Evolutionary conservation across 192 early-diverging fungal genomes (phyloP), one percentile per base, ranked within the genome.

Genomic region (Backusella mclennaniae): DNA sequence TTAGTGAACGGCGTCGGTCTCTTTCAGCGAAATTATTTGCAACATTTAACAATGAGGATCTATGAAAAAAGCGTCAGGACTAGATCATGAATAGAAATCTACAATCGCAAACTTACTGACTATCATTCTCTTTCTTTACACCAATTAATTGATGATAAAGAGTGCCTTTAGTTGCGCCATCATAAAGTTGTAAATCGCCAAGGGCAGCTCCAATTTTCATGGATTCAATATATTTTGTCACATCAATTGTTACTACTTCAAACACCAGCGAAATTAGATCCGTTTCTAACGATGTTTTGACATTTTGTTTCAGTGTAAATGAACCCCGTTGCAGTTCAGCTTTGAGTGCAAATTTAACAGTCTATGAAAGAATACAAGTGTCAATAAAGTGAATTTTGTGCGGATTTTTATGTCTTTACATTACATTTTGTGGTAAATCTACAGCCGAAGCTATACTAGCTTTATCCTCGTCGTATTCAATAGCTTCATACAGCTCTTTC

Each of bases 401-500:
- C 9, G 23, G 6, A 4, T 3, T 26, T 9, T 26, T 26, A 46
- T 41, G 23, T 29, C 7, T 36, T 84, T 7, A 41, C 67, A 73
- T 76, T 77, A 87, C 88, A 78, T 94, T 92, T 75, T 87, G 86
- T 4, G 91, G 92, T 12, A 92, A 77, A 39, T 90, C 90, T 1
- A 89, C 73, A 19, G 86, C 76, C 0, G 73, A 80, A 0, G 85
- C 82, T 29, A 90, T 76, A 0, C 87, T 86, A 0, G 90, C 83
- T 5, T 89, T 78, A 6, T 88, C 83, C 70, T 93, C 93, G 76
- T 95, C 88, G 76, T 88, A 95, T 70, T 95, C 93, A 73, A 96
- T 96, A 4, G 90, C 90, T 6, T 95, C 92, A 82, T 92, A 94
- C n/a, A 96, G 82, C 76, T 94, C 90, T 67, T 92, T 87, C 63